A percentile compares a stretch with the other conserved stretches of the same genome.
Conservation (phyloP, 768 basidiomycete genomes). For the Boletus tylopilopsis region DNA sequence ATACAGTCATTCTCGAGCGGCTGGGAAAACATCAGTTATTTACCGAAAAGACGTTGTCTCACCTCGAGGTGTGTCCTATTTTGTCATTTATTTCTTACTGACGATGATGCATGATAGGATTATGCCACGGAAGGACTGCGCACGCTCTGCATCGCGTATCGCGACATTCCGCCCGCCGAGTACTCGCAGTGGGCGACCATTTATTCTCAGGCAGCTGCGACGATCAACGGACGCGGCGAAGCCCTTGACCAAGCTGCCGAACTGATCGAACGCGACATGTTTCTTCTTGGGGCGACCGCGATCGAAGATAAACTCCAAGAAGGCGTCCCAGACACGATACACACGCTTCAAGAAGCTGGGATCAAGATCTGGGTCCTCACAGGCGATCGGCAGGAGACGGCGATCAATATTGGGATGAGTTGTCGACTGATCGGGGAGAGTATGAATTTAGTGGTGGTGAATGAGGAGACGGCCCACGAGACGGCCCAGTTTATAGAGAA, state of each 20-base stretch:
- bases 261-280: conserved; percentile 91
- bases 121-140: conserved; percentile 97
- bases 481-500: conserved; percentile 87
- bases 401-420: conserved; percentile 98
- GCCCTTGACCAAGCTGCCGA: conserved; percentile 94
- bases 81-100: neutral
- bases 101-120: conserved; percentile 53
- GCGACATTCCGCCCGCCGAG: conserved; percentile 88
- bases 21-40: conserved; percentile 81
- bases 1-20: conserved; percentile 94
- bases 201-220: conserved; percentile 90
- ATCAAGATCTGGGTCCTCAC: conserved; percentile 99
- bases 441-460: conserved; percentile 97
- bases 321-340: conserved; percentile 96
- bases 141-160: conserved; percentile 93
- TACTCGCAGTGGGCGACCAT: conserved; percentile 86
- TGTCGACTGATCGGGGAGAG: conserved; percentile 96
- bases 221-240: conserved; percentile 91
- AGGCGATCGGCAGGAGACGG: conserved; percentile 97
- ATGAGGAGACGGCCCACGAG: conserved; percentile 78
- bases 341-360: conserved; percentile 95
- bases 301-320: conserved; percentile 99
- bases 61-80: conserved; percentile 70
- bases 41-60: conserved; percentile 80
- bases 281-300: conserved; percentile 92